Base-by-base conservation (phyloP, 768 basidiomycete species). In the Suillus decipiens region DNA sequence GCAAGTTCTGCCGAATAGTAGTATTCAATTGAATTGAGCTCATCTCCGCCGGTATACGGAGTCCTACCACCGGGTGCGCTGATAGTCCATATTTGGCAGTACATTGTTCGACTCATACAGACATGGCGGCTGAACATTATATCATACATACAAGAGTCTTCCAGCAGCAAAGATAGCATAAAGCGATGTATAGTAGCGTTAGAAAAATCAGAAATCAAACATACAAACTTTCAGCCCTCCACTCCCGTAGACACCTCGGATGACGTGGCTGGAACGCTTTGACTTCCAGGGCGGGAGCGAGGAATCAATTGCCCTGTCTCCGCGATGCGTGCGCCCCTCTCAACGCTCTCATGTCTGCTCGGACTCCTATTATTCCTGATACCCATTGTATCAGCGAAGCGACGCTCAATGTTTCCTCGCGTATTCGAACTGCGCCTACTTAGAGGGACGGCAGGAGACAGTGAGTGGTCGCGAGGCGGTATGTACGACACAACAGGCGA, bases 271-370 rank as follows among this genome's bases (percentile, higher is more conserved):
- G 72, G 64, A 19, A 81, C 67, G 58, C 76, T 80, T 66, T 79
- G 78, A 66, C 82, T 84, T 28, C 79, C 80, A 31, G 82, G 79
- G 50, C 80, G 79, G 69, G 82, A 83, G 62, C 85, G 72, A 24
- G 81, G 78, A 51, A 82, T 61, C 60, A 92, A 71, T 58, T 79
- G 80, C 15, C 88, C 88, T 47, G 84, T 88, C 78, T 92, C 90
- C 1, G 89, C 90, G 33, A 91, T 80, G 41, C 90, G 77, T 24
- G 81, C 89, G 7, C 89, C 87, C 5, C 83, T 80, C 64, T 89
- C 89, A 39, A 86, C 77, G 64, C 86, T 88, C 59, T 70, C 82
- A 57, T 86, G 78, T n/a, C 84, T 79, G 64, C 84, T 86, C 41
- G 70, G 71, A 67, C 77, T 77, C 39, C 77, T 73, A 65, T 80